Conservation (phyloP, 768 basidiomycete species). For the Exidia glandulosa region DNA sequence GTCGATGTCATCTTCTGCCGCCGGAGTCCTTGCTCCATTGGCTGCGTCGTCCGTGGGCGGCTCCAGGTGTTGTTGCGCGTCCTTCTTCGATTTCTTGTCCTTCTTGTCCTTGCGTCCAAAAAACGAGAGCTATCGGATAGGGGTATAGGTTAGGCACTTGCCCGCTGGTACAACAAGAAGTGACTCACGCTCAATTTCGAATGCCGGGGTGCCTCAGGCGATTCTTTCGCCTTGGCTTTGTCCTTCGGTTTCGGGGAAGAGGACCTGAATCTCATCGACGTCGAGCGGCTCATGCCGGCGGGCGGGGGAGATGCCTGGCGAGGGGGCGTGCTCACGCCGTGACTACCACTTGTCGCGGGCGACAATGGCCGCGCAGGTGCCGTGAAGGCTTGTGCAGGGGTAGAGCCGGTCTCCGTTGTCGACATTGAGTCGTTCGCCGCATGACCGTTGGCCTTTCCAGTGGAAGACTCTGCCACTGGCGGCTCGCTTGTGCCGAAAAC, state of each 20-base stretch:
- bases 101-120: constrained; percentile 70
- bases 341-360: constrained; percentile 22
- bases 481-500: neutral
- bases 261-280: constrained; percentile 24
- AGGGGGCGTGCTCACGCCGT: constrained; percentile 22
- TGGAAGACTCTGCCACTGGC: neutral
- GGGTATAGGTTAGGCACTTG: constrained; percentile 4
- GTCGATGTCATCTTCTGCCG: constrained; percentile 60
- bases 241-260: constrained; percentile 37
- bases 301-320: constrained; percentile 15
- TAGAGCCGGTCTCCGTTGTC: neutral
- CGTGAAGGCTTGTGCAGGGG: neutral
- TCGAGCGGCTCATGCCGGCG: constrained; percentile 4
- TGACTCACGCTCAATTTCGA: constrained; percentile 69
- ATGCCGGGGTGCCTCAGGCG: constrained; percentile 45
- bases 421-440: neutral
- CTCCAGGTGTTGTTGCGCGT: constrained; percentile 15
- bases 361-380: constrained; percentile 2
- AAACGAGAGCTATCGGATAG: constrained; percentile 41
- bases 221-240: constrained; percentile 34
- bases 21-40: constrained; percentile 33
- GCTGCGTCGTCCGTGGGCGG: constrained; percentile 35
- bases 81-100: constrained; percentile 19
- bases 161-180: neutral
- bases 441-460: neutral